Conservation (phyloP, 2,329 filamentous ascomycete genomes). For the Aspergillus calidoustus region DNA sequence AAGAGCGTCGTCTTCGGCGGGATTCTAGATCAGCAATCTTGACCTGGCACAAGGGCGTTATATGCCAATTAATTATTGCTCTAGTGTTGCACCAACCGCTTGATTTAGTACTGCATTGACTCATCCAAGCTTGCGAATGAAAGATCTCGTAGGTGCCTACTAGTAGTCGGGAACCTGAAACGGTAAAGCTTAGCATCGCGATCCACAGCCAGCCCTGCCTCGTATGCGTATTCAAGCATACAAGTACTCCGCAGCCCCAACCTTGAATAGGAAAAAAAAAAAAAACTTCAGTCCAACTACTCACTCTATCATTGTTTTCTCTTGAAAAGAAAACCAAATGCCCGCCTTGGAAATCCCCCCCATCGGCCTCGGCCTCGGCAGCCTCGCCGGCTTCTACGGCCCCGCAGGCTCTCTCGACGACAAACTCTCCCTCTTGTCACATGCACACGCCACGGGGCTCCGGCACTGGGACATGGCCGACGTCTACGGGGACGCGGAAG, state of each 20-base stretch:
- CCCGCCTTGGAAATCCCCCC: constrained; percentile 24
- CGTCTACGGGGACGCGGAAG: constrained; percentile 27
- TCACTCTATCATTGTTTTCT: neutral
- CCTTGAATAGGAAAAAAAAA: neutral
- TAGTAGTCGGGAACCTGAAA: constrained; percentile 3
- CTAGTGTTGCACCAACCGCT: too few species aligned
- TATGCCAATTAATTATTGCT: too few species aligned
- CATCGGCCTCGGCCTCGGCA: constrained; percentile 30
- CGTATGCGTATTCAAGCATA: neutral
- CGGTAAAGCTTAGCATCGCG: neutral
- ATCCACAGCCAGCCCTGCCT: neutral
- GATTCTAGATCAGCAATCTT: too few species aligned
- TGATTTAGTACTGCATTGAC: neutral
- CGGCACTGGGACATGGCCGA: constrained; percentile 42
- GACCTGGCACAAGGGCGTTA: too few species aligned
- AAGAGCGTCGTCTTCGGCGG: too few species aligned
- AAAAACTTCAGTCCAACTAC: constrained; percentile 20
- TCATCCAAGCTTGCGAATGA: neutral
- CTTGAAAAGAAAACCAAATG: constrained; percentile 8
- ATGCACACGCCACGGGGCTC: constrained; percentile 36
- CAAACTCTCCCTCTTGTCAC: constrained; percentile 31
- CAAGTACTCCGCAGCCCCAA: too few species aligned
- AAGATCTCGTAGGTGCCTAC: neutral
- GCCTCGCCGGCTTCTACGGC: constrained; percentile 23
- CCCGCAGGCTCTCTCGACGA: constrained; percentile 20